Evolutionary conservation across 768 basidiomycete genomes (phyloP), one percentile per base, ranked within the genome.

Genomic region (Phylloporus rhodoxanthus): DNA sequence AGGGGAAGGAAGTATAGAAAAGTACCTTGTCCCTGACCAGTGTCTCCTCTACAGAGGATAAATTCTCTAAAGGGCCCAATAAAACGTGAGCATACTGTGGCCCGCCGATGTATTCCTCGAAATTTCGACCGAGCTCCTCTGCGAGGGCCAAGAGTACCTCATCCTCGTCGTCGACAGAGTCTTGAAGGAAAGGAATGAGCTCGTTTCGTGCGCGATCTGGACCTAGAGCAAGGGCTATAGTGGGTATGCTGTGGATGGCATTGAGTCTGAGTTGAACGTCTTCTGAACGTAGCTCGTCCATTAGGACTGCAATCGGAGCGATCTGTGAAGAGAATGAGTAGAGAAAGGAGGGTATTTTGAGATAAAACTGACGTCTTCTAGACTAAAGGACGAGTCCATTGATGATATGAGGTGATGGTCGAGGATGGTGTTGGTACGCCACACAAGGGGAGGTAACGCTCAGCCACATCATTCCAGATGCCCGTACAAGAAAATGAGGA

Each of bases 151-250:
- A 78, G 36, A 99, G 75, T 26, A 99, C 94, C 63, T 99, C 96
- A 68, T 99, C 96, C 70, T 99, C 96, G 63, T 99, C 96, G 68
- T 99, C 96, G 57, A 99, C 84, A n/a, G 92, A 94, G 63, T 99
- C 95, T 72, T 93, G 91, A 47, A 99, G 81, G 75, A 99, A 99
- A 1, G 93, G 91, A 54, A 99, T 81, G 58, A 99, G 81, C 67
- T 99, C 96, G 48, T 92, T 88, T 55, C 95, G 82, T 21, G 94
- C 90, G 59, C 96, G 89, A 75, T 94, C 88, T 37, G 92, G 84
- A 6, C 96, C 95, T 45, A 99, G 78, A 15, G 96, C 96, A 54
- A 99, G 80, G 5, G 95, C 95, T 71, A 99, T 99, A 42, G 96
- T 99, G 45, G 93, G 92, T 63, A 99, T 81, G 70, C 94, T 90